Evolutionary conservation across 345 rosid species (phyloP).

Genomic region (Pelargonium nanum): DNA sequence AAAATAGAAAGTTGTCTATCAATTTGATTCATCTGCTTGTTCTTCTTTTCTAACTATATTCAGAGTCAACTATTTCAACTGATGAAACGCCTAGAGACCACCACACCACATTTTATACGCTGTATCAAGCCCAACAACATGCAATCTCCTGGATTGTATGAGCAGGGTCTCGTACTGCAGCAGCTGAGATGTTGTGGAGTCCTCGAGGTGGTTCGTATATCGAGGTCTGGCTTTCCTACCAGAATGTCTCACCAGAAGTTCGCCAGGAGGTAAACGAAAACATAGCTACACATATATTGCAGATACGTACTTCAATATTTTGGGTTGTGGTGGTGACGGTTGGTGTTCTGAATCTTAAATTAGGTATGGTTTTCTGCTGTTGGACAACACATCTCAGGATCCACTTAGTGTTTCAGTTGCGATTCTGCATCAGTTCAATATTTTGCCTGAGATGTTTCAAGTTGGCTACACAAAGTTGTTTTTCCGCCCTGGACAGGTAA

Average conservation of each 20-base stretch:
- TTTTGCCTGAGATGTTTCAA: constrained; percentile 98
- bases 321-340: not conserved
- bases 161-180: constrained; percentile 87
- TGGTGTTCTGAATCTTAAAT: constrained; percentile 12
- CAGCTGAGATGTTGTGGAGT: constrained; percentile 98
- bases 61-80: constrained; percentile 91
- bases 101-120: constrained; percentile 95
- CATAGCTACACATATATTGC: not conserved
- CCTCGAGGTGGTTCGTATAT: constrained; percentile 93
- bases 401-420: constrained; percentile 96
- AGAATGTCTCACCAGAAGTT: constrained; percentile 96
- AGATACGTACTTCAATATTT: not conserved
- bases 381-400: constrained; percentile 75
- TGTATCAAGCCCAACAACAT: constrained; percentile 89
- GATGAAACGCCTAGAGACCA: constrained; percentile 90
- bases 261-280: constrained; percentile 57
- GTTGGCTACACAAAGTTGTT: constrained; percentile 96
- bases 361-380: constrained; percentile 94
- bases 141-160: constrained; percentile 85
- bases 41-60: constrained; percentile 11
- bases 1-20: not conserved
- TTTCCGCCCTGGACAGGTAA: constrained; percentile 96
- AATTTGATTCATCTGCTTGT: constrained; percentile 10
- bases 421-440: constrained; percentile 91
- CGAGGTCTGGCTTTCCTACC: constrained; percentile 96